Base-by-base conservation (phyloP, 768 basidiomycete genomes). In the Lentinula boryana region DNA sequence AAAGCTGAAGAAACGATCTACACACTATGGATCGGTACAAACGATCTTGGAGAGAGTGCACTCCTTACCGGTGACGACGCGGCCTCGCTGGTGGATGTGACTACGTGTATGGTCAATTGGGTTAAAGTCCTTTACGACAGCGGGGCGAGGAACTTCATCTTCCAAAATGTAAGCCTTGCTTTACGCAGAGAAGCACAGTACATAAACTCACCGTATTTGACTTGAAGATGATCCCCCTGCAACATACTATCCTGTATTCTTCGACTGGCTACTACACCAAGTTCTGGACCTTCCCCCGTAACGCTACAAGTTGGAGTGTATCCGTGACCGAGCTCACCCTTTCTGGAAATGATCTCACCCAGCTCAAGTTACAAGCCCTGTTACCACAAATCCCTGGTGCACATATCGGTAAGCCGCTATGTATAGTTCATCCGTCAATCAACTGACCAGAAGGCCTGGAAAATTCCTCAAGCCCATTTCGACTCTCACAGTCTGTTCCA, bases 141-240 rank as follows among this genome's bases (percentile, higher is more conserved):
- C 53, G 87, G 87, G 5, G 86, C 84, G 3, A 75, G 86, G 49
- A 86, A 88, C 65, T 87, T 88, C 66, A 68, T 88, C 54, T 84
- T 88, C 74, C 84, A 86, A 63, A 88, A 87, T 64, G 87, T 86
- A 62, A 70, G 83, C 66, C 21, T 32, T 60, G n/a, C 46, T 18
- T 46, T 52, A 23, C 12, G 43, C 40, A 9, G 10, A 38, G 9
- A 36, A 35, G n/a, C 18, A 18, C 12, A 33, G 16, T 15, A 32
- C 6, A 9, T 18, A 32, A 53, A 3, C 9, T 44, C 46, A 58
- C 31, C 36, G 10, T 18, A 49, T 8, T 38, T 54, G 52, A 13
- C 15, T n/a, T 48, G 8, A 63, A 85, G 84, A 84, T 87, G 74
- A 77, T 85, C 52, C 85, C 84, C 4, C 73, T 87, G 36, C 73